These are phyloP conservation scores for Tillandsia fasciculata DNA, from an alignment of 176 grass and related monocot species.

Conservation along the genomic window DNA sequence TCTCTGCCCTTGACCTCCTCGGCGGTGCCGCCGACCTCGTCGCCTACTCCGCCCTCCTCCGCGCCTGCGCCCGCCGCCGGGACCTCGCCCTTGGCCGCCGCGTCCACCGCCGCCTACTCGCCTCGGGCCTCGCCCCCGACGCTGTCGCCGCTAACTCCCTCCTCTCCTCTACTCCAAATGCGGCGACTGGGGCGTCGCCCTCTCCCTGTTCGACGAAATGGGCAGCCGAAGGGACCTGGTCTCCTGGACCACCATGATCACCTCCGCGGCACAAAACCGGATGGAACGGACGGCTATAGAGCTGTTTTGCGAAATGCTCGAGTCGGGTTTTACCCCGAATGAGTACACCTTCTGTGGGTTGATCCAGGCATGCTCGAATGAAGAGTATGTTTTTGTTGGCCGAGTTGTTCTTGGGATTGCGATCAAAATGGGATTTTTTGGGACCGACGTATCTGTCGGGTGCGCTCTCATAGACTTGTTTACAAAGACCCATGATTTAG, in stretches of 20 bases:
- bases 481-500: constrained; percentile 40
- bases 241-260: constrained; percentile 56
- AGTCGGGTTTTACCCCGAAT: constrained; percentile 29
- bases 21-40: constrained; percentile 18
- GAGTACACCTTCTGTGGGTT: constrained; percentile 37
- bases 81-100: constrained; percentile 21
- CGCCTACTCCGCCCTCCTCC: constrained; percentile 22
- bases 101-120: constrained; percentile 31
- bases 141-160: constrained; percentile 47
- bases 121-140: constrained; percentile 19
- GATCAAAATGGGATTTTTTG: constrained; percentile 45
- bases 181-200: constrained; percentile 30
- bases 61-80: constrained; percentile 18
- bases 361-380: constrained; percentile 26
- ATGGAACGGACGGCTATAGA: constrained; percentile 20
- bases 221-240: constrained; percentile 41
- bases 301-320: constrained; percentile 30
- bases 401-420: constrained; percentile 23
- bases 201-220: constrained; percentile 52
- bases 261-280: constrained; percentile 31
- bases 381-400: constrained; percentile 14
- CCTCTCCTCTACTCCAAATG: constrained; percentile 59
- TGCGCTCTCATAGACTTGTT: constrained; percentile 77
- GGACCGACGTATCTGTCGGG: constrained; percentile 32
- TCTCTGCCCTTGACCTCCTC: constrained; percentile 16